phyloP scores from a whole-genome alignment of 2,329 filamentous ascomycete genomes.

The Zalaria sp. region DNA sequence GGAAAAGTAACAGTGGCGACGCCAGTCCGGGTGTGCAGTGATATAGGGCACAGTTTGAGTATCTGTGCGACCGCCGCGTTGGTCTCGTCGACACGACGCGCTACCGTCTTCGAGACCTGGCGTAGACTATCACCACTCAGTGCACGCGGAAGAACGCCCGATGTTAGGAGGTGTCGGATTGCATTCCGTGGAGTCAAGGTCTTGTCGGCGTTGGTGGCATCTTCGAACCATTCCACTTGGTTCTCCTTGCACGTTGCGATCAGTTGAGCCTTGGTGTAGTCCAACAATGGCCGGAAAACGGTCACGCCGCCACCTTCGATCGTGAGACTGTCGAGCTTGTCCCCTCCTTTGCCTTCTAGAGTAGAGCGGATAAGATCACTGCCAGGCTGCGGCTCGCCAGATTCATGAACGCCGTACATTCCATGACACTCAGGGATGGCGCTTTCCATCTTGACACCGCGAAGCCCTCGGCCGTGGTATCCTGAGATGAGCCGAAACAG shows the following conservation, averaged over 20 bases:
- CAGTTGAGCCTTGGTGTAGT: constrained; percentile 59
- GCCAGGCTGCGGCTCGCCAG: constrained; percentile 9
- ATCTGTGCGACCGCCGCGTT: constrained; percentile 41
- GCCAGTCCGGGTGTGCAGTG: constrained; percentile 26
- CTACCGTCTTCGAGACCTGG: constrained; percentile 40
- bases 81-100: constrained; percentile 27
- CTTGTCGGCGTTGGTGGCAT: constrained; percentile 65
- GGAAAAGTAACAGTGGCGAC: constrained; percentile 7
- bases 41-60: constrained; percentile 33
- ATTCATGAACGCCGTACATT: constrained; percentile 50
- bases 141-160: constrained; percentile 51
- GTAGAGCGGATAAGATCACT: constrained; percentile 3
- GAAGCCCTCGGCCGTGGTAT: constrained; percentile 55
- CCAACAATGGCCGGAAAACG: constrained; percentile 55
- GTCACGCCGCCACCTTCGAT: constrained; percentile 53
- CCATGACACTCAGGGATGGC: constrained; percentile 77
- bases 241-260: constrained; percentile 59
- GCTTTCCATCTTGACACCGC: constrained; percentile 49
- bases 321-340: constrained; percentile 1
- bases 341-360: constrained; percentile 1
- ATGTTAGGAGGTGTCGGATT: constrained; percentile 50
- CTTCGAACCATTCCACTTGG: constrained; percentile 63
- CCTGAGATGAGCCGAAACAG: constrained; percentile 61
- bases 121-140: constrained; percentile 53
- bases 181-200: constrained; percentile 72